Percentiles rank a stretch among this genome's conserved stretches.
phyloP scores from a whole-genome alignment of 169 alveolate genomes.

The Cystoisospora suis region DNA sequence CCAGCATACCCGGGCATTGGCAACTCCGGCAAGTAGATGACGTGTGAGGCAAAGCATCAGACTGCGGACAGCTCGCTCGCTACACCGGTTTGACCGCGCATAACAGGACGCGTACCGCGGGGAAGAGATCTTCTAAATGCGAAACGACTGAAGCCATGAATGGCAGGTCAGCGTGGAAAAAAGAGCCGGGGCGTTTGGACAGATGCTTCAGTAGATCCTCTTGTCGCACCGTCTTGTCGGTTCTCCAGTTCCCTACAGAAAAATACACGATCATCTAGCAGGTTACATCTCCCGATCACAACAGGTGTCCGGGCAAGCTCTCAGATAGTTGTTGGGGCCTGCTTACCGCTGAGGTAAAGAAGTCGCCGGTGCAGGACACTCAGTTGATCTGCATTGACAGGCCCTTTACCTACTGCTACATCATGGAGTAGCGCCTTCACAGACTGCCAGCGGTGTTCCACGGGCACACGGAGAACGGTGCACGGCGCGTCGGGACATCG shows the following conservation, averaged over 20 bases:
- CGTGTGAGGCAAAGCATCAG: neutral
- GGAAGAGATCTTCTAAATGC: neutral
- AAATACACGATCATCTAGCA: neutral
- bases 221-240: neutral
- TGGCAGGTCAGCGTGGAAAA: neutral
- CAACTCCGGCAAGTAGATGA: too few relatives aligned
- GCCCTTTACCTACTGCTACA: neutral
- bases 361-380: neutral
- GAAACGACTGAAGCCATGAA: neutral
- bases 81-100: too few relatives aligned
- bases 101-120: neutral
- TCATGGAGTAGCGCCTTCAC: neutral
- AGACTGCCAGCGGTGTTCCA: neutral
- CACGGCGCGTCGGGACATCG: neutral
- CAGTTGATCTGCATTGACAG: neutral
- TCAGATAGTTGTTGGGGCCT: neutral
- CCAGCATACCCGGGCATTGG: too few relatives aligned
- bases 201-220: neutral
- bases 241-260: neutral
- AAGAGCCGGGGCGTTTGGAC: neutral
- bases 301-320: neutral
- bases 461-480: slow-evolving; percentile 6
- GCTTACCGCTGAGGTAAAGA: neutral
- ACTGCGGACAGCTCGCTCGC: too few relatives aligned
- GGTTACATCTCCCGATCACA: neutral